Conservation (phyloP, 495 filamentous ascomycete genomes). For the Aspergillus diversus region DNA sequence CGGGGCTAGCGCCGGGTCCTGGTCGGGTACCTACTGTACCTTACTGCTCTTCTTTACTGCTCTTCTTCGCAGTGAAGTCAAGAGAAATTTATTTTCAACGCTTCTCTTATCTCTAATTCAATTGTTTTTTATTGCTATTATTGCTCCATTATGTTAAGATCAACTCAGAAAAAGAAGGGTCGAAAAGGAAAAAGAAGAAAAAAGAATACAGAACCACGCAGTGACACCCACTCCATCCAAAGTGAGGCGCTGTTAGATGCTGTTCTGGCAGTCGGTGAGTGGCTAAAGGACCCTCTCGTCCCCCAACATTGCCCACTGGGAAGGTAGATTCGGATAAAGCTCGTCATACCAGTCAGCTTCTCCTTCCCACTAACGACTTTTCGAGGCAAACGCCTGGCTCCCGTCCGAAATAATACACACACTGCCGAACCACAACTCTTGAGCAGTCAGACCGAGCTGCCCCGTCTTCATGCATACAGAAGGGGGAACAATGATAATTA, state of each 20-base stretch:
- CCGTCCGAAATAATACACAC: too few relatives aligned
- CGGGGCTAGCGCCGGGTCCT: constrained; percentile 11
- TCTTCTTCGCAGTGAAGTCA: neutral
- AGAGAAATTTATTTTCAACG: neutral
- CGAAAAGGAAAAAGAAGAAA: neutral
- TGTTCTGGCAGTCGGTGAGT: constrained; percentile 30
- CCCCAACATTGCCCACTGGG: constrained; percentile 10
- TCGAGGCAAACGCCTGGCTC: too few relatives aligned
- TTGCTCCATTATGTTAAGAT: neutral
- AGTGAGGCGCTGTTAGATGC: constrained; percentile 28
- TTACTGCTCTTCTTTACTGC: neutral
- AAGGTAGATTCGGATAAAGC: neutral
- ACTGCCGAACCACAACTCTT: too few relatives aligned
- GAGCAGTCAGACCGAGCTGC: too few relatives aligned
- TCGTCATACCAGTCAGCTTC: neutral
- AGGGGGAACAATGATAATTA: too few relatives aligned
- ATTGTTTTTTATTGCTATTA: neutral
- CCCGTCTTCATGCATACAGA: too few relatives aligned
- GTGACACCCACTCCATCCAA: constrained; percentile 21
- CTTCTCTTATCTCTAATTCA: neutral
- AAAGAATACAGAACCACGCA: neutral
- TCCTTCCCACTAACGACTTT: too few relatives aligned
- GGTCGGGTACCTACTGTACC: neutral
- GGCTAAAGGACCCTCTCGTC: constrained; percentile 16
- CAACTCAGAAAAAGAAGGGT: neutral